Evolutionary conservation across 805 yeast genomes (phyloP).

Genomic region (Pichia paraexigua): DNA sequence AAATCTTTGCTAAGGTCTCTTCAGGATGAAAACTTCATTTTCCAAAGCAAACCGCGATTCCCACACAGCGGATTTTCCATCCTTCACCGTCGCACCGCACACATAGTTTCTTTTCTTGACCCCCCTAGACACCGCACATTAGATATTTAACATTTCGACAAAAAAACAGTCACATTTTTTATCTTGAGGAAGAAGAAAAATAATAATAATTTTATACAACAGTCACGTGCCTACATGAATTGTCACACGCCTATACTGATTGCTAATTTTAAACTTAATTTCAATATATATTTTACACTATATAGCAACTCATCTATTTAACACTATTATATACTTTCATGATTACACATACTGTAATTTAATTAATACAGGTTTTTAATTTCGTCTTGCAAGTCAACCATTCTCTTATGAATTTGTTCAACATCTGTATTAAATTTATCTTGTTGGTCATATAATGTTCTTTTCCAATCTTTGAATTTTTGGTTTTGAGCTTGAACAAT

Average conservation of each 20-base stretch:
- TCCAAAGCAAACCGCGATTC: neutral
- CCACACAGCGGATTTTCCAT: neutral
- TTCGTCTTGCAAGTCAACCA: constrained; percentile 31
- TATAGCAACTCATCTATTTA: neutral
- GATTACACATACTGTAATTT: neutral
- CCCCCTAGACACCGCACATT: neutral
- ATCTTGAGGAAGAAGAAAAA: neutral
- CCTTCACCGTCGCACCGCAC: neutral
- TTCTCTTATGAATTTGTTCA: constrained; percentile 32
- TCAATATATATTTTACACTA: neutral
- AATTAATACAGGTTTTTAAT: constrained; percentile 12
- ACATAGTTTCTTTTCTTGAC: neutral
- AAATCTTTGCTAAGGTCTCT: neutral
- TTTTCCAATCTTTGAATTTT: constrained; percentile 57
- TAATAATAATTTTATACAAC: no score
- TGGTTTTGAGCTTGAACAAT: constrained; percentile 42
- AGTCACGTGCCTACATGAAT: neutral
- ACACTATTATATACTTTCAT: neutral
- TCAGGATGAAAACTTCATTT: constrained; percentile 1
- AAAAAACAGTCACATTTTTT: neutral
- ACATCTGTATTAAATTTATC: constrained; percentile 47
- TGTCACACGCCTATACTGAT: neutral
- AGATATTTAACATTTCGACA: neutral
- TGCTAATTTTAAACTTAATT: no score
- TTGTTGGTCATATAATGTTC: constrained; percentile 47